These are phyloP conservation scores for Hibiscus mutabilis DNA, from an alignment of 345 rosid genomes.

Conservation along the genomic window DNA sequence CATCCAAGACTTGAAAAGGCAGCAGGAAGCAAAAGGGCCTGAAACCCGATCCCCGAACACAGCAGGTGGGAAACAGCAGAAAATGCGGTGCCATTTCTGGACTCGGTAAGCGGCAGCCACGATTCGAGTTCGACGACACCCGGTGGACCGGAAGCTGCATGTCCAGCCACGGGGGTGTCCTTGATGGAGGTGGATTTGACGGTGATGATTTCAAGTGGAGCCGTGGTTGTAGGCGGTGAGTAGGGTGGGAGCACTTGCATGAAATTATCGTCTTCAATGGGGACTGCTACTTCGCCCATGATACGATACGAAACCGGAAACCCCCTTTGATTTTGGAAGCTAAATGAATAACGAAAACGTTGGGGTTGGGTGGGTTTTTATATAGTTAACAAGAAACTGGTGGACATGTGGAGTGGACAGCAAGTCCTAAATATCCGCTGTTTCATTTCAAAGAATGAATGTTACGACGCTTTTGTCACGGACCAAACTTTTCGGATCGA, in stretches of 20 bases:
- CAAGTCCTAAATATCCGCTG: background rate
- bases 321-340: background rate
- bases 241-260: background rate
- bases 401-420: background rate
- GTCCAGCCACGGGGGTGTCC: background rate
- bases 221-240: background rate
- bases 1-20: slow-evolving; percentile 42
- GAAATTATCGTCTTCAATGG: background rate
- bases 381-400: background rate
- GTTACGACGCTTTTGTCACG: background rate
- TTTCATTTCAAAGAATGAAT: background rate
- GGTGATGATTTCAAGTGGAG: background rate
- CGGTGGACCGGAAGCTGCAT: background rate
- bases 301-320: background rate
- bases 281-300: slow-evolving; percentile 6
- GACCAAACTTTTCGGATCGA: no score
- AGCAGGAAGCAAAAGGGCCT: slow-evolving; percentile 39
- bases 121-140: slow-evolving; percentile 10
- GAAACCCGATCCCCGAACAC: slow-evolving; percentile 38
- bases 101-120: slow-evolving; percentile 50
- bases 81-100: slow-evolving; percentile 28
- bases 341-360: background rate
- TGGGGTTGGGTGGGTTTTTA: background rate
- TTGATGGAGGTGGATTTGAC: background rate
- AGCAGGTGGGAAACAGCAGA: slow-evolving; percentile 26